phyloP scores from a whole-genome alignment of 805 yeast species.

The Candida sithepensis region DNA sequence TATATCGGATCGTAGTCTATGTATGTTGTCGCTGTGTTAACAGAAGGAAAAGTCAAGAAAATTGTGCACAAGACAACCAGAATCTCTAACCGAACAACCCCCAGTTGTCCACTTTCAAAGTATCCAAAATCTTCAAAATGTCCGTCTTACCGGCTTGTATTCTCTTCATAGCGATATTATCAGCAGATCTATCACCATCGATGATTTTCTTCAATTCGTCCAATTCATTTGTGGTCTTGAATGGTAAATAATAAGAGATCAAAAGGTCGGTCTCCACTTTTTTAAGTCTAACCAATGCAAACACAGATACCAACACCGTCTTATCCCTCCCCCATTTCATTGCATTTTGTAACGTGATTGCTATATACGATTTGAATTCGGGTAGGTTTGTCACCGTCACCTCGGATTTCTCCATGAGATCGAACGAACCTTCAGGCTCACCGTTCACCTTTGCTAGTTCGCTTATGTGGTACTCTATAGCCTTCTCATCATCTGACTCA shows the following conservation, averaged over 20 bases:
- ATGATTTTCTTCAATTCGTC: constrained; percentile 19
- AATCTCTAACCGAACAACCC: constrained; percentile 36
- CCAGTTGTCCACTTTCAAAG: constrained; percentile 44
- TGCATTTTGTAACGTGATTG: constrained; percentile 40
- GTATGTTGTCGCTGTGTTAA: background rate
- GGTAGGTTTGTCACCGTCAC: constrained; percentile 13
- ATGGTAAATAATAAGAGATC: constrained; percentile 59
- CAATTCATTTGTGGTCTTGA: constrained; percentile 29
- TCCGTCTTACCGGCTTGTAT: constrained; percentile 25
- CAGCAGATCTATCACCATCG: constrained; percentile 6
- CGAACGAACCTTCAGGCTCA: constrained; percentile 8
- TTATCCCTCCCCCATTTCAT: constrained; percentile 47
- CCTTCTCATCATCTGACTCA: constrained; percentile 32
- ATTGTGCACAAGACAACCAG: too few species aligned
- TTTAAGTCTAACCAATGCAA: constrained; percentile 54
- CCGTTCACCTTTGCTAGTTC: constrained; percentile 50
- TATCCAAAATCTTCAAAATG: constrained; percentile 22
- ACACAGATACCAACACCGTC: constrained; percentile 42
- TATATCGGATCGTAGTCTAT: too few species aligned
- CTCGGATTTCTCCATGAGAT: constrained; percentile 5
- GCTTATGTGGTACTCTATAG: constrained; percentile 49
- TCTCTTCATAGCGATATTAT: constrained; percentile 25
- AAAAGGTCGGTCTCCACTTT: constrained; percentile 58
- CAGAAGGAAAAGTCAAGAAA: background rate
- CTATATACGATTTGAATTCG: constrained; percentile 27